Evolutionary conservation across 2,329 filamentous ascomycete species (phyloP), one percentile per base, ranked within the genome.

Genomic region (Diaporthe batatas): DNA sequence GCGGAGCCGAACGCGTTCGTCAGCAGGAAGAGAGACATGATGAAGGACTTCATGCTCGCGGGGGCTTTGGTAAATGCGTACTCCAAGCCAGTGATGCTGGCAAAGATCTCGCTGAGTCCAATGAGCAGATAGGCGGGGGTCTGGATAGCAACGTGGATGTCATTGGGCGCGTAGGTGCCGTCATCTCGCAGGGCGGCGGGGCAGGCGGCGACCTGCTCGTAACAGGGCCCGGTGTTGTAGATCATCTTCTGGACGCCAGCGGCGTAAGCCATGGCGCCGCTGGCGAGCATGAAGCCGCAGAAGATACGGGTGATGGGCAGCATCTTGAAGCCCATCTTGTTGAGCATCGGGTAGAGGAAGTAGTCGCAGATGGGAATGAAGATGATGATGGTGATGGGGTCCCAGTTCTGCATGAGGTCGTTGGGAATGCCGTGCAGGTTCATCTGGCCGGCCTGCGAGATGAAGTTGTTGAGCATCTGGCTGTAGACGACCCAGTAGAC

Each of bases 401-500:
- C 89, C 42, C 93, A 87, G 80, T 92, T 93, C 76, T 90, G 87
- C 83, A 93, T 88, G 76, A 93, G 83, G 77, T 93, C 91, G 82
- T 93, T 93, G 74, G 91, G 91, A 68, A 93, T 87, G 34, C 91
- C 91, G 74, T 91, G 87, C 6, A 90, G 86, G 36, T 88, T 77
- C 91, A 88, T 87, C 75, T 84, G 82, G 1, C 81, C 83, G 34
- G 86, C 86, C 81, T 93, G 91, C 1, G 90, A 90, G 76, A 91
- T 89, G 76, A 92, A 87, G 83, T 92, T 93, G 80, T 85, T 88
- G 23, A 73, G 59, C 71, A 73, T 75, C 78, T 94, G 92, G 67
- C 87, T 87, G 81, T 93, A 93, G 75, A 89, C 88, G 34, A 93
- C 85, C 89, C 90, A 93, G 84, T 90, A 92, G 76, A 91, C 85